Evolutionary conservation across 2,329 filamentous ascomycete genomes (phyloP).

Genomic region (Aspergillus aculeatus): DNA sequence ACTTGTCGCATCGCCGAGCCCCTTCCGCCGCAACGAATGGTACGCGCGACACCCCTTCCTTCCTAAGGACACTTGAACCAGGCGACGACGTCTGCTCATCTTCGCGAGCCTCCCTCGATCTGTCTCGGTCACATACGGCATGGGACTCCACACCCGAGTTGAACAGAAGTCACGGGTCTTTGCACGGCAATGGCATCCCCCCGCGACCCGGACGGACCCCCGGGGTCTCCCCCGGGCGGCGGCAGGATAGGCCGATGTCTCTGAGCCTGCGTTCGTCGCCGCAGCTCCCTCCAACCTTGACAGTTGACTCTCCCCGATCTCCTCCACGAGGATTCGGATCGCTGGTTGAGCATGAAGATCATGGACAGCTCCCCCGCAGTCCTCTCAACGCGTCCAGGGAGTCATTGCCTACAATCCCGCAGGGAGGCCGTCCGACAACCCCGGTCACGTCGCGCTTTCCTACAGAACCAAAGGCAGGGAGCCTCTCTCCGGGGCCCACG

Average conservation of each 20-base stretch:
- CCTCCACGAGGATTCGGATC: constrained; percentile 36
- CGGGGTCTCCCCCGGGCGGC: constrained; percentile 59
- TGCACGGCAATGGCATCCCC: constrained; percentile 24
- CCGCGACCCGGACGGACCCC: constrained; percentile 42
- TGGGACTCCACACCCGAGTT: constrained; percentile 32
- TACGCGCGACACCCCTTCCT: constrained; percentile 30
- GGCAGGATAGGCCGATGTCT: constrained; percentile 54
- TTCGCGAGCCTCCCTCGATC: constrained; percentile 42
- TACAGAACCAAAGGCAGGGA: constrained; percentile 16
- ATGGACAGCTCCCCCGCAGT: constrained; percentile 52
- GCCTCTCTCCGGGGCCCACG: constrained; percentile 22
- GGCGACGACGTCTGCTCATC: constrained; percentile 31
- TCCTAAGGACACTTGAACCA: constrained; percentile 33
- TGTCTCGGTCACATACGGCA: constrained; percentile 41
- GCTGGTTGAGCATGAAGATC: constrained; percentile 62
- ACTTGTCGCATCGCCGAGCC: constrained; percentile 40
- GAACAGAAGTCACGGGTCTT: constrained; percentile 20
- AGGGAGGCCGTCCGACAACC: constrained; percentile 29
- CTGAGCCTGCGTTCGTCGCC: constrained; percentile 44
- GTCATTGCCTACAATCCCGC: constrained; percentile 25
- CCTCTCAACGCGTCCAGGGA: constrained; percentile 26
- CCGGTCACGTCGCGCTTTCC: constrained; percentile 29
- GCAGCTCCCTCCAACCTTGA: constrained; percentile 43
- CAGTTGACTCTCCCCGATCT: constrained; percentile 45
- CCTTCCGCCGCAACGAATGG: constrained; percentile 28